Evolutionary conservation across 163 green algal genomes (phyloP), one percentile per base, ranked within the genome.

Genomic region (Chloromonas sp.): DNA sequence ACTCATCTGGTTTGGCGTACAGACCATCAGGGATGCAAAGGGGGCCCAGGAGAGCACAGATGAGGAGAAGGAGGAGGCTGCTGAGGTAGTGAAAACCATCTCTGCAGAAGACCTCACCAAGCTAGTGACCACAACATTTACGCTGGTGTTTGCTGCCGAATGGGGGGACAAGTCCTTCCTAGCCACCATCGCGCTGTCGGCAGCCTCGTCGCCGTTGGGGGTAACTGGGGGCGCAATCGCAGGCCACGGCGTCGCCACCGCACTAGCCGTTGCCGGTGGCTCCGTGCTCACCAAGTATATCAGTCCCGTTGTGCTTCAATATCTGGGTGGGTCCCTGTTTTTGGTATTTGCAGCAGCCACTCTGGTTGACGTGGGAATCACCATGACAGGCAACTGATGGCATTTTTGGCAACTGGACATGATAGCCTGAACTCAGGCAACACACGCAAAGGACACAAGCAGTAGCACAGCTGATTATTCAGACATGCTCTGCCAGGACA

Each of bases 81-180:
- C 94, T 80, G 93, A 97, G 85, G 93, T 90, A 14, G 93, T 98
- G 58, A 80, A 86, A 0, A 76, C 83, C 2, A 77, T 89, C 61
- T 3, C 58, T 82, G 83, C 61, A 86, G 70, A 87, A 58, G 84
- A 88, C 74, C 66, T 85, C 36, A 8, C 85, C 77, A 85, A 86
- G 81, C 82, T 91, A 2, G 79, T 99, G 58, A 86, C 95, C 36
- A 93, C 92, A 61, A 99, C 96, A 15, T 99, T 99, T 87, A 85
- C 91, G 0, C 92, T 99, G 0, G 97, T 99, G 0, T 99, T 99
- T 91, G 94, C 95, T 36, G 97, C 97, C 0, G 97, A 99, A 88
- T 99, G 97, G 97, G 97, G 97, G 2, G 97, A 99, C 92, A 99
- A 99, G 89, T 98, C 94, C 60, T 99, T 99, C 89, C 91, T 99